Base-by-base conservation (phyloP, 2,329 filamentous ascomycete species). In the Aspergillus piperis region DNA sequence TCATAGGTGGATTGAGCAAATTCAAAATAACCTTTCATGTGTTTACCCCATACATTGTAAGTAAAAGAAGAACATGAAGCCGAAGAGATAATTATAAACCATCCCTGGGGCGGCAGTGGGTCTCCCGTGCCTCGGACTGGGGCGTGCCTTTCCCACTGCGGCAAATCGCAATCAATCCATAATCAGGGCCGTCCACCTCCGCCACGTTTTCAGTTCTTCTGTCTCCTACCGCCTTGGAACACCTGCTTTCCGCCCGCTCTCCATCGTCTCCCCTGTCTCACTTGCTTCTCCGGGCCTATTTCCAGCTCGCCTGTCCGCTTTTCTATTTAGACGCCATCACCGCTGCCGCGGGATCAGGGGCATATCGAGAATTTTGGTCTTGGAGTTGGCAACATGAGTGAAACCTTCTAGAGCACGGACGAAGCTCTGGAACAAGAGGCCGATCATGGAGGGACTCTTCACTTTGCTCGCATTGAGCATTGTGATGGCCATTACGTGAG, bases 401-500 rank as follows among this genome's bases (percentile, higher is more conserved):
- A 67, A 53, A 42, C 44, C 54, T 59, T 71, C 52, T 75, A 76
- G 59, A 68, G 60, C 63, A 58, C 50, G 59, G 62, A 69, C 62
- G 53, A 66, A 70, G 64, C 60, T 68, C 63, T 64, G 62, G 61
- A 59, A 63, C 66, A 52, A 68, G 65, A 62, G 83, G 82, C 79
- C 62, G 62, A 74, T 58, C 62, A 81, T 86, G 84, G 85, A 87
- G 76, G 86, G 86, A 68, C 80, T 89, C 49, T 83, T 88, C 67
- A 87, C 86, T 71, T 75, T 89, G 80, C 83, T 89, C 78, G 78
- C 81, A 39, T 72, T 89, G 81, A 85, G 87, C 84, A 78, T 82
- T 64, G 81, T 88, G 66, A 89, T 89, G 86, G 86, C 83, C 62
- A 76, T 83, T 71, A 86, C 86, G 85, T 88, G 75, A 77, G 83